A percentile compares a stretch with the other conserved stretches of the same genome.
These are phyloP conservation scores for Agaricus bisporus DNA, from an alignment of 768 basidiomycete species.

Conservation along the genomic window DNA sequence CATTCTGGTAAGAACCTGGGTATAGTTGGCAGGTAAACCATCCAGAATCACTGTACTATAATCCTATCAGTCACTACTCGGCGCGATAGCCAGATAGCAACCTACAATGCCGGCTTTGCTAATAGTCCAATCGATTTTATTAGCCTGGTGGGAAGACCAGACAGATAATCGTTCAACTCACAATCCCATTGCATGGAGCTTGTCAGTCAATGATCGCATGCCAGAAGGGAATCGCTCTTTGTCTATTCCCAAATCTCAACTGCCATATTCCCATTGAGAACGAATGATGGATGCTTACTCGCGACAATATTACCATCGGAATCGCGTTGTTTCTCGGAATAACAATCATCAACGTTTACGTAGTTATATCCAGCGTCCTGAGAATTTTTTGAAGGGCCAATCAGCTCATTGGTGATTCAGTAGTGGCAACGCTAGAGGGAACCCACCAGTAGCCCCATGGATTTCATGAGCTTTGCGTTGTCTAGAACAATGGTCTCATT, in stretches of 20 bases:
- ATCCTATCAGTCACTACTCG: neutral
- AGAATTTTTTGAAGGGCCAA: neutral
- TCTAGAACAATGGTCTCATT: constrained; percentile 45
- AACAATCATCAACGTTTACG: constrained; percentile 63
- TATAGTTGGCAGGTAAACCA: constrained; percentile 64
- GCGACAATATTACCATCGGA: constrained; percentile 49
- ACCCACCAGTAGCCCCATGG: constrained; percentile 42
- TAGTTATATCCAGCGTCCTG: constrained; percentile 55
- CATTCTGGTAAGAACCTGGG: constrained; percentile 61
- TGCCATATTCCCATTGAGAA: neutral
- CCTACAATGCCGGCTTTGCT: constrained; percentile 61
- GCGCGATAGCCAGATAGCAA: neutral
- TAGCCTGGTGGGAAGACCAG: neutral
- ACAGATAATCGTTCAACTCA: constrained; percentile 22
- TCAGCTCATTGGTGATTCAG: neutral
- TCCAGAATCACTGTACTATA: constrained; percentile 59
- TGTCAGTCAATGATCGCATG: constrained; percentile 49
- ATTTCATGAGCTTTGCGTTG: constrained; percentile 44
- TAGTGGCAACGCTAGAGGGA: neutral
- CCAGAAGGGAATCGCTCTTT: constrained; percentile 48
- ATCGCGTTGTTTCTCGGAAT: constrained; percentile 50
- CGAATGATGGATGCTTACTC: constrained; percentile 26
- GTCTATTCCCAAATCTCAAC: constrained; percentile 24
- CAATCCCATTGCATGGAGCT: constrained; percentile 53
- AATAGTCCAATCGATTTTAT: neutral